Evolutionary conservation across 1,139 yeast species (phyloP), one percentile per base, ranked within the genome.

Genomic region (Taphrina deformans): DNA sequence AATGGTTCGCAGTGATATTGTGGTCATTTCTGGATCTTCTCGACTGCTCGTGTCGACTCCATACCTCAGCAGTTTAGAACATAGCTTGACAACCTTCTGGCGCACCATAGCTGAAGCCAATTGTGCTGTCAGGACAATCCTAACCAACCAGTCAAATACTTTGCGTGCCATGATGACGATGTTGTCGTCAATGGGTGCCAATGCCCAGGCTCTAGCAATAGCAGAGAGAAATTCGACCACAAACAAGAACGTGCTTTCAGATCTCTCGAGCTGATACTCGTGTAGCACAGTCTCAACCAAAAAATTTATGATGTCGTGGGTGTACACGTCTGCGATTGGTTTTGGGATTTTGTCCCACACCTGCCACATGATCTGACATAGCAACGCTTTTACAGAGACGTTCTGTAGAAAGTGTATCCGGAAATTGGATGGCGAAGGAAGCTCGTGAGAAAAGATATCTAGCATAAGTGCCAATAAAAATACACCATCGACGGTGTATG

Each of bases 101-200:
- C 58, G 58, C 10, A 38, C 33, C 5, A 2, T 18, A n/a, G 29
- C 29, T 14, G 45, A 24, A 3, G 44, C 38, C n/a, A 53, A 24
- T 3, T 16, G 46, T 7, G 58, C 48, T 24, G 23, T 24, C n/a
- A 53, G 6, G 9, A 26, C 58, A 38, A 53, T 38, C 14, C 46
- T 9, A 12, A 53, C 21, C n/a, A 53, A 16, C 58, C 58, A 53
- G 6, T 53, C 58, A 21, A 38, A 53, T 1, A 38, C 16, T 21
- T 38, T 53, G 24, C 27, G 48, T 14, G n/a, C 58, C 10, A n/a
- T 26, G 1, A 16, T 26, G 9, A 6, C 35, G 16, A 14, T 18
- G 10, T 9, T 21, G 23, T 18, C 38, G 4, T 35, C 26, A 3
- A 5, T 9, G 4, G 10, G 7, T n/a, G 44, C 9, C n/a, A n/a